Percentiles rank a stretch among this genome's conserved stretches.
Evolutionary conservation across 2,329 filamentous ascomycete genomes (phyloP).

Genomic region (Nectriaceae sp.): DNA sequence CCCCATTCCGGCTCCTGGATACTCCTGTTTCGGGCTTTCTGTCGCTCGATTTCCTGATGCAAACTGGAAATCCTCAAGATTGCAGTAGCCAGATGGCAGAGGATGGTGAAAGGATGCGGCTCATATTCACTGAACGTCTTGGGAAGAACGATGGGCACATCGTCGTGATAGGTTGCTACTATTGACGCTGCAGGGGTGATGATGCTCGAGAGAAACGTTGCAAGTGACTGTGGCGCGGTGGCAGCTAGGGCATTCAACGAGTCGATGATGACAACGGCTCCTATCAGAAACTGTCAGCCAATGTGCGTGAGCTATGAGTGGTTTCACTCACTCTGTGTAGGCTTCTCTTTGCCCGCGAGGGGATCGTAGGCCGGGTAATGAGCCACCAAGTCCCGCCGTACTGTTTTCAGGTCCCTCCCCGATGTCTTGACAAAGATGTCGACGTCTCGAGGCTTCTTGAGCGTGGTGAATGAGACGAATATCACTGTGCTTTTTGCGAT

Average conservation of each 20-base stretch:
- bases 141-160: conserved; percentile 63
- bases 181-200: conserved; percentile 70
- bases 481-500: conserved; percentile 69
- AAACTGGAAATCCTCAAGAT: conserved; percentile 75
- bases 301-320: conserved; percentile 15
- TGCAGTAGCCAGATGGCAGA: conserved; percentile 87
- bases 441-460: conserved; percentile 62
- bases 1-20: conserved; percentile 77
- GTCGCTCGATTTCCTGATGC: conserved; percentile 71
- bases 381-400: conserved; percentile 62
- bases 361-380: conserved; percentile 47
- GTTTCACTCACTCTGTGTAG: conserved; percentile 44
- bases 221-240: conserved; percentile 56
- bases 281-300: too few relatives aligned
- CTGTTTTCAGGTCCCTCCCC: conserved; percentile 55
- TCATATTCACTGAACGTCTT: conserved; percentile 54
- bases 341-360: conserved; percentile 35
- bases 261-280: conserved; percentile 77
- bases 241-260: conserved; percentile 69
- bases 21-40: conserved; percentile 75
- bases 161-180: conserved; percentile 79
- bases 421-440: conserved; percentile 69
- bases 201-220: conserved; percentile 69
- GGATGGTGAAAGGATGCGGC: conserved; percentile 69
- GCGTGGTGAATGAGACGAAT: conserved; percentile 76